These are phyloP conservation scores for Coix lacrymajobi DNA, from an alignment of 176 grass and related monocot species.

Conservation along the genomic window DNA sequence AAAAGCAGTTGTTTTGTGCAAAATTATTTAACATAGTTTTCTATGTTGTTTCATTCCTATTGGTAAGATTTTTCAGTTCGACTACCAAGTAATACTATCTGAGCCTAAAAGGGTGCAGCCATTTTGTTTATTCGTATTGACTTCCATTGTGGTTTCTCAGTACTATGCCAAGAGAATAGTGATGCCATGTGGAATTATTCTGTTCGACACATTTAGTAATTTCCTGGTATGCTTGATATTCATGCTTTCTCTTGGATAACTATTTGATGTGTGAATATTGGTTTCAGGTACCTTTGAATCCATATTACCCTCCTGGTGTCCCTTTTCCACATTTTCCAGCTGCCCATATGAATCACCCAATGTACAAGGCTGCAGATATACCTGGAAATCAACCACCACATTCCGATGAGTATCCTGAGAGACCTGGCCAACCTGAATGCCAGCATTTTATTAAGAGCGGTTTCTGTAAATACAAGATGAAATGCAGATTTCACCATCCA, in stretches of 20 bases:
- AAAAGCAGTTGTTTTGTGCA: not conserved
- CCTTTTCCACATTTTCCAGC: slow-evolving; percentile 58
- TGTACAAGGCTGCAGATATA: slow-evolving; percentile 39
- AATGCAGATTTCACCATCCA: slow-evolving; percentile 87
- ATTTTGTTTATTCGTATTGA: not conserved
- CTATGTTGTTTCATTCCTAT: not conserved
- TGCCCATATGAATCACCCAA: slow-evolving; percentile 43
- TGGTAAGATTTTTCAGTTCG: not conserved
- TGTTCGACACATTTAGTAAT: not conserved
- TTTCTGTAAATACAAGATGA: slow-evolving; percentile 69
- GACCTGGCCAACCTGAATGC: slow-evolving; percentile 79
- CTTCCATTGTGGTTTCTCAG: not conserved
- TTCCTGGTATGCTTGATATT: not conserved
- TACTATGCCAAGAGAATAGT: not conserved
- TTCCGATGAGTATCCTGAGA: slow-evolving; percentile 75
- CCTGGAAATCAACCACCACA: slow-evolving; percentile 39
- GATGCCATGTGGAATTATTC: not conserved
- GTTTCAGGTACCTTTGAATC: slow-evolving; percentile 62
- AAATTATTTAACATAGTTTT: slow-evolving; percentile 2
- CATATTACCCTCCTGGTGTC: slow-evolving; percentile 45
- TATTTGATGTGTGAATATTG: slow-evolving; percentile 15
- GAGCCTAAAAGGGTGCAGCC: not conserved
- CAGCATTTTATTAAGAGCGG: slow-evolving; percentile 82
- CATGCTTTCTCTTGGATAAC: not conserved
- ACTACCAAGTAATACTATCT: not conserved